A percentile compares a stretch with the other conserved stretches of the same genome.
Evolutionary conservation across 225 moss, liverwort and hornwort genomes (phyloP).

Genomic region (Sphagnum contortum): DNA sequence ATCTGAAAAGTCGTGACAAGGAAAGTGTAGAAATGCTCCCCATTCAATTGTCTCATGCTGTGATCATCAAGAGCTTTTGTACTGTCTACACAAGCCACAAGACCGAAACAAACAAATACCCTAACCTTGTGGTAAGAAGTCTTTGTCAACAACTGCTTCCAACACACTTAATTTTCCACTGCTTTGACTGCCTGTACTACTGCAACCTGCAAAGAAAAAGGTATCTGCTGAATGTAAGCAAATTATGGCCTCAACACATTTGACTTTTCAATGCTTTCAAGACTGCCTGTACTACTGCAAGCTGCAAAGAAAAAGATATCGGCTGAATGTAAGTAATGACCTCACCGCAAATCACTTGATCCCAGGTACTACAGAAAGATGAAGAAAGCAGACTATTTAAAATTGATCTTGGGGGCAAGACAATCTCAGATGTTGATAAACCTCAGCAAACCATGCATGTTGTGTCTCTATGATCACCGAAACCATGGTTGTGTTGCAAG

Average conservation of each 20-base stretch:
- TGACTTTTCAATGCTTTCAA: too few relatives aligned
- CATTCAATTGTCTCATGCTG: conserved; percentile 78
- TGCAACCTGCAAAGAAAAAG: conserved; percentile 47
- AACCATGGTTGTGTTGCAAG: too few relatives aligned
- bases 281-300: conserved; percentile 84
- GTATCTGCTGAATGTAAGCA: too few relatives aligned
- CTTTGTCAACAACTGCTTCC: conserved; percentile 95
- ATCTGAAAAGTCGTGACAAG: conserved; percentile 90
- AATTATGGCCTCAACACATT: too few relatives aligned
- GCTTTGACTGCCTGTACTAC: conserved; percentile 93
- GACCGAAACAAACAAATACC: conserved; percentile 90
- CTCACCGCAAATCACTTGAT: too few relatives aligned
- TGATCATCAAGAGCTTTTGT: conserved; percentile 77
- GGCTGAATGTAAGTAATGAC: too few relatives aligned
- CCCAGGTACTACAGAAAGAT: too few relatives aligned
- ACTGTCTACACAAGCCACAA: conserved; percentile 93
- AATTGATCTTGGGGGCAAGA: too few relatives aligned
- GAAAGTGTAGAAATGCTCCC: conserved; percentile 97
- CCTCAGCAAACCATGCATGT: too few relatives aligned
- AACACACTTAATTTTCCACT: conserved; percentile 96
- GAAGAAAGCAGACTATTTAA: too few relatives aligned
- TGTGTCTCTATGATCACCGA: too few relatives aligned
- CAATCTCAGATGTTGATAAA: too few relatives aligned
- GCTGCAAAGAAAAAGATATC: conserved; percentile 23
- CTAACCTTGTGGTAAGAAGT: conserved; percentile 90